Base-by-base conservation (phyloP, 305 asterid genomes). In the Caryopteris hybrid region DNA sequence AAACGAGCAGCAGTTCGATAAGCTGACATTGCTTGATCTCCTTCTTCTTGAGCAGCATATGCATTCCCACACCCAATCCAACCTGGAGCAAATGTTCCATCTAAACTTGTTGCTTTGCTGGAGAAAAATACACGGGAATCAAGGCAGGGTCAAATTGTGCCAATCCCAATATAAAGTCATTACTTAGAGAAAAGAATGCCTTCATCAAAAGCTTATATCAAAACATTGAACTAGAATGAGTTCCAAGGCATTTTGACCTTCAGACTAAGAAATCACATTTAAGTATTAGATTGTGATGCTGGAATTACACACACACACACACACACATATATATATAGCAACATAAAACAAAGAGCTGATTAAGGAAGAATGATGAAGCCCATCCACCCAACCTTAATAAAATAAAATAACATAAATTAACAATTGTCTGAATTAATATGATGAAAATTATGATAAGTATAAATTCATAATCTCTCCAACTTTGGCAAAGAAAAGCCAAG, bases 31-130 rank as follows among this genome's bases (percentile, higher is more conserved):
- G 99, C 98, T 74, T 95, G 99, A 65, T 95, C 99, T 64, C 99
- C 99, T 84, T 89, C 99, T 81, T 95, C 98, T 80, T 83, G 84
- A 70, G 98, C 97, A 25, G 97, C 95, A 76, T 86, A 88, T 56
- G 99, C 96, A 89, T 95, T 92, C 48, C 99, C 99, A 70, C 74
- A 84, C 66, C 99, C 99, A 43, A 91, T 88, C 99, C 99, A 95
- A 61, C 92, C 97, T 16, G 99, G 93, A 71, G 98, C 93, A 79
- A 95, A 95, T 43, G 96, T 83, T 64, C 97, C 98, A 74, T 95
- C 99, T 74, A 95, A 83, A 83, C 92, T 88, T 47, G 98, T 88
- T 57, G 99, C 94, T 83, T 95, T 95, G 82, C 99, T 95, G 97
- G 76, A 71, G 72, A 66, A 76, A 22, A 45, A 76, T 51, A 71